Evolutionary conservation across 202 grass and related monocot species (phyloP), one percentile per base, ranked within the genome.

Genomic region (Schoenoplectus triqueter): DNA sequence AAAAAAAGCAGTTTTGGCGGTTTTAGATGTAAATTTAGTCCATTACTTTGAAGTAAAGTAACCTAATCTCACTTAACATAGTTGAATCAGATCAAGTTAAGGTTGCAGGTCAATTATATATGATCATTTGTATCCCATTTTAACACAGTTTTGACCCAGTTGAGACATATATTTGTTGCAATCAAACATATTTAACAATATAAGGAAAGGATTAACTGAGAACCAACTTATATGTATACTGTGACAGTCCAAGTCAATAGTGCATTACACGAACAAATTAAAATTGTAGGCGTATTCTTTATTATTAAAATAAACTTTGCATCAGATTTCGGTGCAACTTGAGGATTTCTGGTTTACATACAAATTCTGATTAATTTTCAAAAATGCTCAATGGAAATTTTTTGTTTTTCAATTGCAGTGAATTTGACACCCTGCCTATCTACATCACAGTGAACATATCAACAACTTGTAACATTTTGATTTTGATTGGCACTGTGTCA

Each of bases 371-470:
- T 56, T 76, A 55, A 56, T 76, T 56, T 10, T 15, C 11, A 39
- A 56, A 31, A 56, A 40, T 17, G 6, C 14, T 71, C 47, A 42
- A 76, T 39, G 5, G 3, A 52, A 19, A 54, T 52, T 74, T 52
- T 3, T 15, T 76, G 20, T 22, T 55, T 14, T 56, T 76, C 50
- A 56, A 56, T 76, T 76, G 48, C 50, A 76, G 49, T 7, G 10
- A 76, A 56, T 39, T 76, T 76, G 73, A 55, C 20, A 76, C 50
- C 20, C 10, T 39, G 50, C 49, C 49, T 76, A 56, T 56, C 73
- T 15, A 55, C 55, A 56, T 76, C 10, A 76, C 31, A 31, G 31
- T 31, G 31, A 75, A 20, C 72, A 76, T 76, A 31, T 55, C 50
- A 73, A 56, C 72, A 40, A 40, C 3, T 31, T 55, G 5, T 39